Evolutionary conservation across 106 monocot species (phyloP).

Genomic region (Hemerocallis citrina): DNA sequence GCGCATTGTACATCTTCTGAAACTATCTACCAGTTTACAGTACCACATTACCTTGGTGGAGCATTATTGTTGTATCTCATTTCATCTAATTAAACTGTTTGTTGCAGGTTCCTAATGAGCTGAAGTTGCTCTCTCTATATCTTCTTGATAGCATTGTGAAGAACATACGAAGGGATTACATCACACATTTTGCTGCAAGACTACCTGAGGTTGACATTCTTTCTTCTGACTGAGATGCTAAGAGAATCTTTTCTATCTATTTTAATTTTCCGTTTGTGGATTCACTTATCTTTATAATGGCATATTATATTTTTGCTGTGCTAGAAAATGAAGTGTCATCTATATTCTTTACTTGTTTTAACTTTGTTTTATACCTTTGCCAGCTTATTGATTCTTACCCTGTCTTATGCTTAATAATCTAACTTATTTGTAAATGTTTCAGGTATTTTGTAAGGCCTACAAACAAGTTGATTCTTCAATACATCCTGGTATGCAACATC

Average conservation of each 20-base stretch:
- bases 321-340: too few relatives aligned
- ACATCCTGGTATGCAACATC: constrained; percentile 91
- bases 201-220: constrained; percentile 72
- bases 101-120: constrained; percentile 81
- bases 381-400: background rate
- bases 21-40: too few relatives aligned
- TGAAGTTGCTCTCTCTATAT: constrained; percentile 93
- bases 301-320: too few relatives aligned
- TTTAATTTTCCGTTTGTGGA: too few relatives aligned
- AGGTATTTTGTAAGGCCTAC: constrained; percentile 99
- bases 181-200: constrained; percentile 77
- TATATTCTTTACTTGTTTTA: too few relatives aligned
- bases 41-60: background rate
- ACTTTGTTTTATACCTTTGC: background rate
- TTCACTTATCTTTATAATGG: too few relatives aligned
- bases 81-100: constrained; percentile 4
- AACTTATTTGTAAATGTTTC: background rate
- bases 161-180: constrained; percentile 94
- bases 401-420: background rate
- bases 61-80: background rate
- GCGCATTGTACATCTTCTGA: background rate
- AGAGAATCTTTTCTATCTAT: background rate
- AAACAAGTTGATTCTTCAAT: constrained; percentile 85
- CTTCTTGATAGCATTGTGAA: constrained; percentile 99
- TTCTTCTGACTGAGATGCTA: background rate